Percentiles rank a stretch among this genome's conserved stretches.
Conservation (phyloP, 805 yeast genomes). For the Wickerhamia fluorescens region DNA sequence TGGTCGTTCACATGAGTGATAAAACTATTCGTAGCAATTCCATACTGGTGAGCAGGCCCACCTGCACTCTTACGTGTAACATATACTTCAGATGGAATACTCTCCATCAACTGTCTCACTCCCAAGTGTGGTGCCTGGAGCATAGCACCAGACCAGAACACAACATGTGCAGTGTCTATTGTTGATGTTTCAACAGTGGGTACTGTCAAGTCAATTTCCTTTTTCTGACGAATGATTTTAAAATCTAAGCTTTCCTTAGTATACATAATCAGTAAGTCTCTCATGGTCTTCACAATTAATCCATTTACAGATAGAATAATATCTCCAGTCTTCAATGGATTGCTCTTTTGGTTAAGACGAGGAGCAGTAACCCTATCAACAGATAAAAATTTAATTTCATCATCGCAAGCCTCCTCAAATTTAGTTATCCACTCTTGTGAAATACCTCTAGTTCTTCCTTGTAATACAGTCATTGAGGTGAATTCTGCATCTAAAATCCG, state of each 20-base stretch:
- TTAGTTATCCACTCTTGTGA: constrained; percentile 73
- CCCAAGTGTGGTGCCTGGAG: constrained; percentile 90
- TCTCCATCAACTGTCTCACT: constrained; percentile 74
- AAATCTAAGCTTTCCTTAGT: constrained; percentile 41
- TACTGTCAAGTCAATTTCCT: constrained; percentile 53
- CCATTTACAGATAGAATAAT: constrained; percentile 67
- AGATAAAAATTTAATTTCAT: constrained; percentile 65
- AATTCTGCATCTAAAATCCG: constrained; percentile 78
- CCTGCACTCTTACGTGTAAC: constrained; percentile 69
- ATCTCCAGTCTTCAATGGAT: constrained; percentile 58
- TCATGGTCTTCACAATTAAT: constrained; percentile 53
- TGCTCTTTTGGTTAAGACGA: constrained; percentile 15
- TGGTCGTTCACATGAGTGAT: constrained; percentile 83
- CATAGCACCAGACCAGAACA: constrained; percentile 78
- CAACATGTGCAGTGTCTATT: constrained; percentile 56
- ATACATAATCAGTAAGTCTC: constrained; percentile 55
- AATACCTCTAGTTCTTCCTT: constrained; percentile 83
- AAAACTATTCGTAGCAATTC: constrained; percentile 71
- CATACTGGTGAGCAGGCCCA: constrained; percentile 81
- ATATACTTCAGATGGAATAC: constrained; percentile 78
- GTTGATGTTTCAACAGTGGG: constrained; percentile 56
- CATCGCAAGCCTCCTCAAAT: constrained; percentile 56
- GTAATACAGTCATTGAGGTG: constrained; percentile 56
- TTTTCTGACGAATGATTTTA: constrained; percentile 64
- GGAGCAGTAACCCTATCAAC: constrained; percentile 63